Percentiles rank a stretch among this genome's conserved stretches.
phyloP scores from a whole-genome alignment of 805 yeast species.

The Barnettozyma pratensis region DNA sequence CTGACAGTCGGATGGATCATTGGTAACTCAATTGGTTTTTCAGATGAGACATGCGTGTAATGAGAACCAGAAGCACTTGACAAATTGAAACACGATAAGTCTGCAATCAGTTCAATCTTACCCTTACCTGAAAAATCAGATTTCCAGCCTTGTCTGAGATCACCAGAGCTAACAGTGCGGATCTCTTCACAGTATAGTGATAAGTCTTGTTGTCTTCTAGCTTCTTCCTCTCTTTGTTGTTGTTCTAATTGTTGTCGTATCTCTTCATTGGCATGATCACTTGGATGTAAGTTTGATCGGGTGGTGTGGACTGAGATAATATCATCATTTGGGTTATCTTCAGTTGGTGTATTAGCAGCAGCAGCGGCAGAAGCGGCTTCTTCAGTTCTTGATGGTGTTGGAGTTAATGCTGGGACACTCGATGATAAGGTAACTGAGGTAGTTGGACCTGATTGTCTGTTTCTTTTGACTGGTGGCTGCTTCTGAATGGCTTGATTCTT shows the following conservation, averaged over 20 bases:
- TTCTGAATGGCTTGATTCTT: slow-evolving; percentile 21
- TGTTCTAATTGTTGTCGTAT: slow-evolving; percentile 19
- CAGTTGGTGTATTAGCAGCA: slow-evolving; percentile 4
- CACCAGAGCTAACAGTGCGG: slow-evolving; percentile 72
- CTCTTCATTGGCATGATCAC: slow-evolving; percentile 30
- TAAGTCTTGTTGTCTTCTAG: slow-evolving; percentile 26
- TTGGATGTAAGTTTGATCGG: slow-evolving; percentile 21
- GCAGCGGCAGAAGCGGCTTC: slow-evolving; percentile 5
- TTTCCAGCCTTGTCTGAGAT: slow-evolving; percentile 90
- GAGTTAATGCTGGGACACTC: slow-evolving; percentile 18
- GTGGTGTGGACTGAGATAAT: slow-evolving; percentile 6
- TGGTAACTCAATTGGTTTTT: slow-evolving; percentile 28
- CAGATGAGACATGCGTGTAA: slow-evolving; percentile 38
- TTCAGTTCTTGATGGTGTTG: slow-evolving; percentile 15
- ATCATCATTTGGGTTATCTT: slow-evolving; percentile 11
- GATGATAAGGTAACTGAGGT: slow-evolving; percentile 28
- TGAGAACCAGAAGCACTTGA: slow-evolving; percentile 49
- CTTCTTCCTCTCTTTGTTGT: slow-evolving; percentile 27
- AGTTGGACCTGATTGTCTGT: slow-evolving; percentile 35
- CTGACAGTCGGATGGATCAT: slow-evolving; percentile 44
- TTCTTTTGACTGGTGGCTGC: slow-evolving; percentile 28
- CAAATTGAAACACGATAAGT: slow-evolving; percentile 54
- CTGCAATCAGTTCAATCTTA: slow-evolving; percentile 71
- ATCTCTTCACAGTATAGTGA: slow-evolving; percentile 65
- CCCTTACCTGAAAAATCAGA: slow-evolving; percentile 81